Evolutionary conservation across 495 filamentous ascomycete genomes (phyloP).

Genomic region (Daldinia bambusicola): DNA sequence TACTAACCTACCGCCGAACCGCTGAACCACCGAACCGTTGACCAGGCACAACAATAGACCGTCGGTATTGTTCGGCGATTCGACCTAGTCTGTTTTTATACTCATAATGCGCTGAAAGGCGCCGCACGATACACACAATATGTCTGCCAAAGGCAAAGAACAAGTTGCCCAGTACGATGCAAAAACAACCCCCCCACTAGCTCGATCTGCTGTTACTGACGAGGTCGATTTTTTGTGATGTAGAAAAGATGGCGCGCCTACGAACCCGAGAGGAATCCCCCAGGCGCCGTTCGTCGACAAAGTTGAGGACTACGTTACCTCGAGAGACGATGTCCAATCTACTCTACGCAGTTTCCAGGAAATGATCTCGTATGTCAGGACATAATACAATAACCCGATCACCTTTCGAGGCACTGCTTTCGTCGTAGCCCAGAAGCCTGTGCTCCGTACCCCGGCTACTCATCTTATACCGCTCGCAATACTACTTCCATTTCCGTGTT

Average conservation of each 20-base stretch:
- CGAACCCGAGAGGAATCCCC: slow-evolving; percentile 95
- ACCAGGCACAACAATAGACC: slow-evolving; percentile 1
- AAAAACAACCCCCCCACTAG: neutral
- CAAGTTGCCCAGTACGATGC: slow-evolving; percentile 39
- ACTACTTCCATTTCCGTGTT: neutral
- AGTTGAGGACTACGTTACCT: slow-evolving; percentile 92
- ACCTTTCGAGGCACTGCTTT: too few species aligned
- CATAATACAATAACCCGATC: neutral
- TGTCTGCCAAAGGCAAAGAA: slow-evolving; percentile 53
- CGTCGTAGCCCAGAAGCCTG: neutral
- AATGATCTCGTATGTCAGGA: slow-evolving; percentile 86
- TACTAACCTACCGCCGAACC: too few species aligned
- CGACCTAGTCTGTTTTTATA: neutral
- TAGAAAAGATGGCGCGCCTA: slow-evolving; percentile 65
- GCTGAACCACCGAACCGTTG: too few species aligned
- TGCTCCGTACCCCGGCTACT: neutral
- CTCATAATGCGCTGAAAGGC: slow-evolving; percentile 21
- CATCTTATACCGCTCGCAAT: slow-evolving; percentile 9
- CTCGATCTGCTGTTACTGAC: slow-evolving; percentile 6
- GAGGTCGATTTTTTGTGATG: slow-evolving; percentile 4
- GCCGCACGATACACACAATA: slow-evolving; percentile 25
- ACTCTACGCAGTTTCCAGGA: slow-evolving; percentile 95
- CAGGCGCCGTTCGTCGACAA: slow-evolving; percentile 95
- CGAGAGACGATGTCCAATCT: slow-evolving; percentile 85
- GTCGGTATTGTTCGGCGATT: slow-evolving; percentile 1